These are phyloP conservation scores for Kwoniella bestiolae DNA, from an alignment of 768 basidiomycete species.

Conservation along the genomic window DNA sequence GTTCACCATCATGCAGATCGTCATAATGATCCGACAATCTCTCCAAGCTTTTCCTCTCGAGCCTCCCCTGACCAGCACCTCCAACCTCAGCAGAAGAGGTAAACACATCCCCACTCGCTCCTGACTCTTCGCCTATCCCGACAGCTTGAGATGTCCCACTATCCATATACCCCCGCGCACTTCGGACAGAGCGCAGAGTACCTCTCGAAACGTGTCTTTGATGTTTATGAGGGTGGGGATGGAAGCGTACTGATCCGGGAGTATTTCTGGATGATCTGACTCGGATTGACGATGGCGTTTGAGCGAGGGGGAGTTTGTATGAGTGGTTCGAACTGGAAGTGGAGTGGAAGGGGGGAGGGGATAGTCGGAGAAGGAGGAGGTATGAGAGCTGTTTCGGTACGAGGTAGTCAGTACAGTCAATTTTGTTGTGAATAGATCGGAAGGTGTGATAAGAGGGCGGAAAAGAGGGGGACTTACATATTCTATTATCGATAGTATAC, in stretches of 20 bases:
- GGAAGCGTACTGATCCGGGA: not conserved
- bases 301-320: constrained; percentile 4
- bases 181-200: constrained; percentile 6
- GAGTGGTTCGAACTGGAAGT: constrained; percentile 15
- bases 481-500: constrained; percentile 34
- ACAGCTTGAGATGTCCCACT: not conserved
- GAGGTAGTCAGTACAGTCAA: not conserved
- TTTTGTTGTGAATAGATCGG: not conserved
- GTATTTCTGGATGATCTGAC: not conserved
- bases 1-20: constrained; percentile 7
- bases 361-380: constrained; percentile 44
- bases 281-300: constrained; percentile 13
- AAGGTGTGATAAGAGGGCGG: not conserved
- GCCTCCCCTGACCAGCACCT: not conserved
- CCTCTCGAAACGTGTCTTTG: constrained; percentile 14
- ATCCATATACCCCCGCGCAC: not conserved
- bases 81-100: constrained; percentile 1
- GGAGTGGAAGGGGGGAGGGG: constrained; percentile 26
- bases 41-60: not conserved
- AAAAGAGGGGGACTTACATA: constrained; percentile 34
- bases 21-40: not conserved
- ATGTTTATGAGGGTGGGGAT: not conserved
- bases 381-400: constrained; percentile 28
- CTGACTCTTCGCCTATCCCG: not conserved
- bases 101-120: constrained; percentile 5